These are phyloP conservation scores for Vigna angularis DNA, from an alignment of 306 rosid species.

Conservation along the genomic window DNA sequence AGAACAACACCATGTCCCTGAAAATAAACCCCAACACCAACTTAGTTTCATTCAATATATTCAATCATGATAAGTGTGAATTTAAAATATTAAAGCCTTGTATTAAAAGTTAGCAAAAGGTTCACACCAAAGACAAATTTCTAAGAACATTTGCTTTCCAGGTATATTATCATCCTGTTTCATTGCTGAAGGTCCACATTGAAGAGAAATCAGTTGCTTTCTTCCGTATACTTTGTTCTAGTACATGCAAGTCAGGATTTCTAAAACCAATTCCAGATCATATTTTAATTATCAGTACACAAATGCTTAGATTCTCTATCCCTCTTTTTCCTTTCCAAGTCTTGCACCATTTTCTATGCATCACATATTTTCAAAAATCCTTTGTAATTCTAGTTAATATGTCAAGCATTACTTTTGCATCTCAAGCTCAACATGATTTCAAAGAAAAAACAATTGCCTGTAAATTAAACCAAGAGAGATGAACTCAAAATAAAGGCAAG, in stretches of 20 bases:
- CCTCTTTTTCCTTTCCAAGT: constrained; percentile 6
- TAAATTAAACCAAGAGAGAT: constrained; percentile 30
- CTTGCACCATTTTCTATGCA: neutral
- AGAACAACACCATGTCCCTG: constrained; percentile 98
- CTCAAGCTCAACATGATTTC: neutral
- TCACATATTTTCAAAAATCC: constrained; percentile 7
- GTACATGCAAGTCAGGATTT: neutral
- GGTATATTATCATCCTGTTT: neutral
- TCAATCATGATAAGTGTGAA: constrained; percentile 28
- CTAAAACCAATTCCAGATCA: neutral
- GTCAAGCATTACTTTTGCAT: neutral
- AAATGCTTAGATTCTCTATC: neutral
- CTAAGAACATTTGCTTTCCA: neutral
- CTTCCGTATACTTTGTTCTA: constrained; percentile 10
- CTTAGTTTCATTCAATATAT: constrained; percentile 37
- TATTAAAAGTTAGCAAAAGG: constrained; percentile 25
- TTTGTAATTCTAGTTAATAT: constrained; percentile 11
- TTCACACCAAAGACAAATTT: constrained; percentile 10
- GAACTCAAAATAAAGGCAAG: constrained; percentile 21
- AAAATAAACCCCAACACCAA: constrained; percentile 41
- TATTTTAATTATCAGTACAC: neutral
- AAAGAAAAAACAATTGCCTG: neutral
- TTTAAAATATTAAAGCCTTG: constrained; percentile 17
- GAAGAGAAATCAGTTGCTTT: constrained; percentile 18
- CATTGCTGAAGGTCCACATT: neutral